Percentiles rank a stretch among this genome's conserved stretches.
These are phyloP conservation scores for Carex arenaria DNA, from an alignment of 202 grass and related monocot species.

Conservation along the genomic window DNA sequence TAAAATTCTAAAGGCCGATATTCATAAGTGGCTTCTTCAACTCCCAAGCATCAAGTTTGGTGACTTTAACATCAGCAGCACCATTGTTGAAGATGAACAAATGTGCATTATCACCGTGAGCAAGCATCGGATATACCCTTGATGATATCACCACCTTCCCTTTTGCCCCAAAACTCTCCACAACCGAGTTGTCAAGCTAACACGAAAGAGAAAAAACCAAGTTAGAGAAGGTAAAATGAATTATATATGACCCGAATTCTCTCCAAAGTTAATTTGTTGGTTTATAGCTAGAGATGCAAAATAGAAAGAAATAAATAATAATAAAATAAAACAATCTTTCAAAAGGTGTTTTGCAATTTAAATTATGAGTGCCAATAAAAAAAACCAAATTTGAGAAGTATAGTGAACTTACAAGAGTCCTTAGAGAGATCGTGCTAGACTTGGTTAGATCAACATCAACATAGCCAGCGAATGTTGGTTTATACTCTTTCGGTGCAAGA, in stretches of 20 bases:
- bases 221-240: not conserved
- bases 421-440: constrained; percentile 45
- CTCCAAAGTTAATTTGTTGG: not conserved
- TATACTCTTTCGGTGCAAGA: constrained; percentile 39
- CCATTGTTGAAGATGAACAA: constrained; percentile 93
- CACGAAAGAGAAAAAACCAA: not conserved
- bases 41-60: constrained; percentile 65
- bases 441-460: constrained; percentile 52
- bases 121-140: constrained; percentile 65
- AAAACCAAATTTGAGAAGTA: not conserved
- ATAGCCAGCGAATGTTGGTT: constrained; percentile 81
- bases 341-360: not conserved
- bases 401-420: constrained; percentile 47
- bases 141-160: constrained; percentile 74
- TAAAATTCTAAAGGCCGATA: constrained; percentile 28
- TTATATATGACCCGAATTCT: too few species aligned
- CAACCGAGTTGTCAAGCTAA: constrained; percentile 65
- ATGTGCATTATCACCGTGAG: constrained; percentile 51
- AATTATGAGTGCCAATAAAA: not conserved
- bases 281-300: not conserved
- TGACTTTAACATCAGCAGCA: constrained; percentile 42
- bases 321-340: not conserved
- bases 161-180: constrained; percentile 78
- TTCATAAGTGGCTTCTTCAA: constrained; percentile 70
- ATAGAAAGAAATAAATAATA: not conserved